Evolutionary conservation across 345 rosid genomes (phyloP), one percentile per base, ranked within the genome.

Genomic region (Eucalyptus viminalis): DNA sequence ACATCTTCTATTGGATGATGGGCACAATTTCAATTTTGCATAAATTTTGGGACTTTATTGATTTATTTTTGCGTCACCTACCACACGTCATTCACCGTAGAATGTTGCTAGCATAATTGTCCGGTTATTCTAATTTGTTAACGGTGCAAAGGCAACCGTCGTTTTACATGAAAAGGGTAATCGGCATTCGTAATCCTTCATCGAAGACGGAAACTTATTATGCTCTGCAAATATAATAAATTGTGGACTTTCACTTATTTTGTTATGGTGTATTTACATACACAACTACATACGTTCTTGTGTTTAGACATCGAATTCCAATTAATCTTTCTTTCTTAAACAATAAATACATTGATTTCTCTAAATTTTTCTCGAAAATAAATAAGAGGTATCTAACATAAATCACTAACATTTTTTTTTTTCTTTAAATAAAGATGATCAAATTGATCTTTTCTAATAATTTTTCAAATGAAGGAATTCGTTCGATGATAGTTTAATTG

Each of bases 301-400:
- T 56, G 0, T 56, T 56, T 56, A 21, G 1, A 56, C 62, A 56
- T 56, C 1, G 11, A 56, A 56, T 9, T 56, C 62, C 25, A 56
- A 9, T 22, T 56, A 56, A 56, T 56, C 6, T 56, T 56, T 4
- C 27, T 56, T 56, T 56, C 29, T 56, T 51, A 56, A 56, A 56
- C 25, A 22, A 21, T 0, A 56, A 56, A 24, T 21, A 0, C 27
- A 58, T 0, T 0, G 29, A 58, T 4, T 0, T 58, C 65, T 54
- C 60, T 21, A 0, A 8, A 54, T 21, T 54, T 22, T 54, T 54
- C 27, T 4, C 27, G 0, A 21, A 54, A 21, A 54, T 54, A 54
- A 54, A 54, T 54, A 21, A 54, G 60, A 54, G 60, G 5, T 54
- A 22, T 22, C 5, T 54, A 22, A 22, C 60, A 54, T 9, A 54